A percentile compares a stretch with the other conserved stretches of the same genome.
Conservation (phyloP, 1,139 yeast species). For the Nadsonia commutata region DNA sequence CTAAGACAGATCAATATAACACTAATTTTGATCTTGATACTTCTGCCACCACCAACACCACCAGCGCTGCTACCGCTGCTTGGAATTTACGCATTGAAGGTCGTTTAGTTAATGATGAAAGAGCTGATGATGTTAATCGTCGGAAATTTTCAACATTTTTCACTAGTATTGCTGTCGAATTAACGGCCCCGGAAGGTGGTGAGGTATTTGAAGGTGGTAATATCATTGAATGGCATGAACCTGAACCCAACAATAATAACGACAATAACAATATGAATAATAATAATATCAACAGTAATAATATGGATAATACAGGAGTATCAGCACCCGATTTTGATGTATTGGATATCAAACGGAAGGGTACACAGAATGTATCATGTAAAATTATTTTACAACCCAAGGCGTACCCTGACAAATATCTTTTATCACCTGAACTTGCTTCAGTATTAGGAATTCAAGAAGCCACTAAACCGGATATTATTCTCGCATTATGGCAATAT, state of each 20-base stretch:
- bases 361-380: conserved; percentile 49
- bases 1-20: not conserved
- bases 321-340: conserved; percentile 58
- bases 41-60: no score
- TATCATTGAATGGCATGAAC: conserved; percentile 58
- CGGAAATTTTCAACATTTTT: conserved; percentile 66
- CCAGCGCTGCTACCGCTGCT: not conserved
- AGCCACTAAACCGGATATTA: conserved; percentile 75
- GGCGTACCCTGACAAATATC: conserved; percentile 50
- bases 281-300: conserved; percentile 7
- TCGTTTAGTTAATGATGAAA: conserved; percentile 38
- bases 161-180: conserved; percentile 72
- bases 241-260: conserved; percentile 15
- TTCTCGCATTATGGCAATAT: conserved; percentile 79
- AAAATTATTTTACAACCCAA: conserved; percentile 71
- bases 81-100: conserved; percentile 93
- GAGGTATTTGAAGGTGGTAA: conserved; percentile 23
- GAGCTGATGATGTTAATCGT: conserved; percentile 26
- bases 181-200: conserved; percentile 24
- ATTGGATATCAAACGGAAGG: conserved; percentile 69
- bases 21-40: conserved; percentile 12
- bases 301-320: no score
- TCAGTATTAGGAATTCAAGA: conserved; percentile 60
- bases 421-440: conserved; percentile 49
- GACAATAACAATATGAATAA: conserved; percentile 6